A percentile compares a stretch with the other conserved stretches of the same genome.
Evolutionary conservation across 805 yeast genomes (phyloP).

Genomic region (Vanderwaltozyma verrucispora): DNA sequence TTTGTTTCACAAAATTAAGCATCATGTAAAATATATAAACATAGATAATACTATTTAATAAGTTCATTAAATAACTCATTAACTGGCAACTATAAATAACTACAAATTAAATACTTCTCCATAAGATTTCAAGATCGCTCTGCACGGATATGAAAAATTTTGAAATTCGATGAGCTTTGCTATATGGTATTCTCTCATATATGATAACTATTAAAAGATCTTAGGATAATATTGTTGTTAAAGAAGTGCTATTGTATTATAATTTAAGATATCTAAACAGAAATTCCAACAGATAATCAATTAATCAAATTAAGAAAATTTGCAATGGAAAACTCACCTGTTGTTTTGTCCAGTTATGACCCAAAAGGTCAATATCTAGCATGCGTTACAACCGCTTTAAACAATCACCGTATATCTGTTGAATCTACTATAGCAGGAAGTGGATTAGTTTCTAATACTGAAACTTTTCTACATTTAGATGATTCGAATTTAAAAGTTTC

Average conservation of each 20-base stretch:
- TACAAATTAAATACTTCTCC: no score
- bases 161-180: slow-evolving; percentile 10
- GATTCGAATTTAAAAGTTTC: slow-evolving; percentile 15
- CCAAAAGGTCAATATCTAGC: slow-evolving; percentile 53
- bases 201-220: no score
- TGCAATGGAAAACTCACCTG: slow-evolving; percentile 5
- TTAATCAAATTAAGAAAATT: no score
- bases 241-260: no score
- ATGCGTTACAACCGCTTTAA: slow-evolving; percentile 55
- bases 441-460: slow-evolving; percentile 36
- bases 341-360: slow-evolving; percentile 43
- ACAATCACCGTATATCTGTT: slow-evolving; percentile 58
- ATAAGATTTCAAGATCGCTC: background rate
- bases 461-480: slow-evolving; percentile 19
- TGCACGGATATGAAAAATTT: slow-evolving; percentile 1
- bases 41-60: no score
- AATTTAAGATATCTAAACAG: no score
- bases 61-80: background rate
- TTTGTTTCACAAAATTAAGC: slow-evolving; percentile 21
- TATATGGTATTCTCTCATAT: no score
- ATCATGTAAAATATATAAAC: background rate
- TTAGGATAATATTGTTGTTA: no score
- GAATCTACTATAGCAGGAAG: slow-evolving; percentile 34
- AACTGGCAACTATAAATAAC: no score
- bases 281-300: no score